Evolutionary conservation across 495 filamentous ascomycete species (phyloP).

Genomic region (Penicillium soppii): DNA sequence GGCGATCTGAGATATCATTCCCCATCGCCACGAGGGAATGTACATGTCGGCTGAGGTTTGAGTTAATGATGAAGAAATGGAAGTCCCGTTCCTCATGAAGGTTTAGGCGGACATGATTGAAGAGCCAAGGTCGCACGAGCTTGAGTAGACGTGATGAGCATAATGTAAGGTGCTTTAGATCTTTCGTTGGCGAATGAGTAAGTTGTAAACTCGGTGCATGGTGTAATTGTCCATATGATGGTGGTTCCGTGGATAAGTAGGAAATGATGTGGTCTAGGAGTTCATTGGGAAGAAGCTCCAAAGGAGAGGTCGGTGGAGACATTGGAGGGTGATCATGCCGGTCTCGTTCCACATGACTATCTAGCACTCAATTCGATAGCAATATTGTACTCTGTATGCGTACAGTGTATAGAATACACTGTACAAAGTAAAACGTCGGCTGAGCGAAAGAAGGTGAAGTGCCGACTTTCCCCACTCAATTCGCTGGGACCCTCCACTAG

Average conservation of each 20-base stretch:
- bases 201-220: conserved; percentile 23
- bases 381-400: not conserved
- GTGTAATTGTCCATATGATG: conserved; percentile 27
- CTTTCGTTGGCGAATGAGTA: conserved; percentile 15
- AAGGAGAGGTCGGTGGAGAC: conserved; percentile 6
- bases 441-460: conserved; percentile 16
- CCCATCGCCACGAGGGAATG: conserved; percentile 30
- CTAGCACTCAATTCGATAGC: not conserved
- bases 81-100: conserved; percentile 29
- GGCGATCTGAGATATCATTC: conserved; percentile 5
- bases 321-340: not conserved
- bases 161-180: conserved; percentile 36
- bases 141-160: conserved; percentile 25
- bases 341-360: conserved; percentile 5
- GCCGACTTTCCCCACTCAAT: conserved; percentile 21
- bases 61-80: conserved; percentile 25
- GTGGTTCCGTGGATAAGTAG: conserved; percentile 25
- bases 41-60: conserved; percentile 29
- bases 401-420: not conserved
- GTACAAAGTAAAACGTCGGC: conserved; percentile 15
- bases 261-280: conserved; percentile 40
- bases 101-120: conserved; percentile 31
- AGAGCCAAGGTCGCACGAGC: conserved; percentile 35
- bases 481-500: conserved; percentile 15
- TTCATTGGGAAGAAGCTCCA: conserved; percentile 38